A percentile compares a stretch with the other conserved stretches of the same genome.
These are phyloP conservation scores for Rhizopus microsporus DNA, from an alignment of 371 early-diverging fungal species.

Conservation along the genomic window DNA sequence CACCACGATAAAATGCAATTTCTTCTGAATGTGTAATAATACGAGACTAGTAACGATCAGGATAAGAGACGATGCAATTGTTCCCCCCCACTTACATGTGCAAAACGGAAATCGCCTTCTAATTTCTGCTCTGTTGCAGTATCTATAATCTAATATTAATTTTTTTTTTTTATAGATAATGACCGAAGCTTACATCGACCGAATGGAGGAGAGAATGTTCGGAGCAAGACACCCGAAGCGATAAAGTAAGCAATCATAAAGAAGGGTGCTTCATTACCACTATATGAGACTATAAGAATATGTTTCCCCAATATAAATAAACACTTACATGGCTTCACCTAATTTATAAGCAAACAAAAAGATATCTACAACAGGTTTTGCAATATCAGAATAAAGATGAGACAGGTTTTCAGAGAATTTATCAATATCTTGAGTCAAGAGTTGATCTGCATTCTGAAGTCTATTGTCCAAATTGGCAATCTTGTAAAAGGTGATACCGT, in stretches of 20 bases:
- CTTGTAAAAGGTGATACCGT: slow-evolving; percentile 83
- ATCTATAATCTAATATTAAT: slow-evolving; percentile 34
- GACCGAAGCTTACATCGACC: slow-evolving; percentile 62
- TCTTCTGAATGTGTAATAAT: slow-evolving; percentile 86
- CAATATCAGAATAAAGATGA: slow-evolving; percentile 79
- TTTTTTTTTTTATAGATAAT: neutral
- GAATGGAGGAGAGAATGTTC: slow-evolving; percentile 83
- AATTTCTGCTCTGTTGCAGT: slow-evolving; percentile 78
- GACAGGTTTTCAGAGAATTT: slow-evolving; percentile 79
- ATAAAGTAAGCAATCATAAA: slow-evolving; percentile 84
- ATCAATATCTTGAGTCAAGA: slow-evolving; percentile 87
- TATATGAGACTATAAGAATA: slow-evolving; percentile 9
- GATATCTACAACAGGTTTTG: slow-evolving; percentile 84
- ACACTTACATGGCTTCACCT: slow-evolving; percentile 75
- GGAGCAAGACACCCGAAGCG: slow-evolving; percentile 70
- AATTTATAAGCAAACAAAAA: slow-evolving; percentile 83
- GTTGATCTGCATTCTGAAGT: slow-evolving; percentile 83
- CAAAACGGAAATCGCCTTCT: slow-evolving; percentile 86
- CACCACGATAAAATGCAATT: slow-evolving; percentile 86
- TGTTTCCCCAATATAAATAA: neutral
- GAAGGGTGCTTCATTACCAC: slow-evolving; percentile 73
- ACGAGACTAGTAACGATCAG: slow-evolving; percentile 54
- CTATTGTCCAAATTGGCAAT: slow-evolving; percentile 78
- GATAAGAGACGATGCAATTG: too few relatives aligned
- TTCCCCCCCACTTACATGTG: slow-evolving; percentile 55